phyloP scores from a whole-genome alignment of 2,329 filamentous ascomycete genomes.

The Beauveria scarabaeidicola region DNA sequence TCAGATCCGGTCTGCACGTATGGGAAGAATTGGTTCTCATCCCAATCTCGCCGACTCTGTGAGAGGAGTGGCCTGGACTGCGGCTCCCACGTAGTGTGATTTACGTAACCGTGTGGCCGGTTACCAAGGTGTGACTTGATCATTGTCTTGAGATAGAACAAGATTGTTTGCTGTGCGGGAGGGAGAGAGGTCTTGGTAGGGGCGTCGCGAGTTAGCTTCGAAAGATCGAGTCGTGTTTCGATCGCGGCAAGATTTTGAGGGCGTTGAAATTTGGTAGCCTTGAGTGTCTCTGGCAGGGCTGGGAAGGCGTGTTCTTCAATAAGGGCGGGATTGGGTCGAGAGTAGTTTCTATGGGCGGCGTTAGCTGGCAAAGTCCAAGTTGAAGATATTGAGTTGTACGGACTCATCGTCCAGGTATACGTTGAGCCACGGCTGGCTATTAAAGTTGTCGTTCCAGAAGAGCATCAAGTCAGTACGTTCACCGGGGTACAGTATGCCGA shows the following conservation, averaged over 20 bases:
- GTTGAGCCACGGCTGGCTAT: conserved; percentile 14
- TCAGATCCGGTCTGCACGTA: conserved; percentile 12
- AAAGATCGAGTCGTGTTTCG: background rate
- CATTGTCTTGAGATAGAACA: conserved; percentile 19
- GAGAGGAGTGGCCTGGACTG: conserved; percentile 16
- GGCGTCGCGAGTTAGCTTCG: background rate
- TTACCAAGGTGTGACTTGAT: conserved; percentile 16
- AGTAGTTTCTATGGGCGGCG: conserved; percentile 15
- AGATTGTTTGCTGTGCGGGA: conserved; percentile 15
- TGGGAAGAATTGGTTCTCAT: conserved; percentile 17
- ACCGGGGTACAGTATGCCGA: conserved; percentile 20
- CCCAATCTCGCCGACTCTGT: conserved; percentile 16
- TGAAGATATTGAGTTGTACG: background rate
- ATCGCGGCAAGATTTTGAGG: conserved; percentile 1
- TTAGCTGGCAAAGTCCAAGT: background rate
- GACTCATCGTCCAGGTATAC: conserved; percentile 21
- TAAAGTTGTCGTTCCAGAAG: conserved; percentile 12
- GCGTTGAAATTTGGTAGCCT: background rate
- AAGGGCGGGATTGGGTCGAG: conserved; percentile 15
- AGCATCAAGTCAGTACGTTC: conserved; percentile 18
- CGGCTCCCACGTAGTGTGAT: conserved; percentile 19
- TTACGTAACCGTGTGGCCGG: conserved; percentile 19
- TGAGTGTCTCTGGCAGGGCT: background rate
- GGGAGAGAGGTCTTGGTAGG: background rate
- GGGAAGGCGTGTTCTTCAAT: conserved; percentile 9